A percentile compares a stretch with the other conserved stretches of the same genome.
These are phyloP conservation scores for Candida verbasci DNA, from an alignment of 805 yeast species.

Conservation along the genomic window DNA sequence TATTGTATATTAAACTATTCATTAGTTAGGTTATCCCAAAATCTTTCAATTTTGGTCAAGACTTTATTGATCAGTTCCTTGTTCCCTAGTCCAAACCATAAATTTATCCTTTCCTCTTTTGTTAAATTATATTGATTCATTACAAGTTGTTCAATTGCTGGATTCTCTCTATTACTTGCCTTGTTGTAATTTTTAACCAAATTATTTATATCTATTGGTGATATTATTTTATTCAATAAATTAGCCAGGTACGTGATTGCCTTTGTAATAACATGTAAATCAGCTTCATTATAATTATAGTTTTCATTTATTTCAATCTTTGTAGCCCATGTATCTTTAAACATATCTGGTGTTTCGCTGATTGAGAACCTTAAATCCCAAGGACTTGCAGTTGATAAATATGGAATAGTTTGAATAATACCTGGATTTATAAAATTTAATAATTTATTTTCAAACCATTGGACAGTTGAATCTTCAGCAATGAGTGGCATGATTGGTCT, in stretches of 20 bases:
- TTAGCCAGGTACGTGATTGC: conserved; percentile 22
- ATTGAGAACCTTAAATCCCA: conserved; percentile 31
- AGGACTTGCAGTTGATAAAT: conserved; percentile 47
- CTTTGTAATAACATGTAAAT: conserved; percentile 26
- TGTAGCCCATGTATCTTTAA: conserved; percentile 40
- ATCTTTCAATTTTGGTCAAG: conserved; percentile 6
- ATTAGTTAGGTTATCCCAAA: conserved; percentile 9
- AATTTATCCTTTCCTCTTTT: conserved; percentile 14
- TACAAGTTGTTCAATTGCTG: conserved; percentile 4
- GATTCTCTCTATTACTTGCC: conserved; percentile 9
- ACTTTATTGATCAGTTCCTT: background rate
- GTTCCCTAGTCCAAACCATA: conserved; percentile 8
- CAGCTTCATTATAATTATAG: conserved; percentile 39
- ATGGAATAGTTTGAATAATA: conserved; percentile 50
- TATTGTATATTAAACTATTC: background rate
- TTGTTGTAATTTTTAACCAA: conserved; percentile 9
- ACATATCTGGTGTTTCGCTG: conserved; percentile 24
- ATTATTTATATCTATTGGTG: conserved; percentile 17
- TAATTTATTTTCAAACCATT: conserved; percentile 37
- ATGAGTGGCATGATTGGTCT: conserved; percentile 52
- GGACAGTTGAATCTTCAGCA: conserved; percentile 50
- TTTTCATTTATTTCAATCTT: conserved; percentile 47
- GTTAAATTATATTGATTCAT: conserved; percentile 10
- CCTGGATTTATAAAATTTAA: conserved; percentile 17
- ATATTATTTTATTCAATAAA: conserved; percentile 15